phyloP scores from a whole-genome alignment of 805 yeast genomes.

The Ogataea zsoltii region DNA sequence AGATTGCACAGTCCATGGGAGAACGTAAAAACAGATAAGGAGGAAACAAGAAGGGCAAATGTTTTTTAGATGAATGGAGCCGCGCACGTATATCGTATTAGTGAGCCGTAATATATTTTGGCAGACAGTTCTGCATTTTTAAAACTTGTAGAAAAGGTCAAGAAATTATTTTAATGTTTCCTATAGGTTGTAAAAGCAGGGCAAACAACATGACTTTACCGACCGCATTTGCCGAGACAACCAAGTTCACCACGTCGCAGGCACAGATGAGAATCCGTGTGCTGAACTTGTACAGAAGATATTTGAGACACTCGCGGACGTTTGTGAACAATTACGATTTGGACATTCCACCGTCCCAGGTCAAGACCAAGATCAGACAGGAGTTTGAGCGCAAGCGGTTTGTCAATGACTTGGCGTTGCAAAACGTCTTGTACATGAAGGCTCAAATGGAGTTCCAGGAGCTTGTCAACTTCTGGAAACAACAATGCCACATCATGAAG shows the following conservation, averaged over 20 bases:
- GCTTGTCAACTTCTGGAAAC: conserved; percentile 87
- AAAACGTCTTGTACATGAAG: conserved; percentile 71
- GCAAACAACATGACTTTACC: conserved; percentile 52
- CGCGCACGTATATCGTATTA: neutral
- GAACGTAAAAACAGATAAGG: neutral
- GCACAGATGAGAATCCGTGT: conserved; percentile 65
- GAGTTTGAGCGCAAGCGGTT: conserved; percentile 84
- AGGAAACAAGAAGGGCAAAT: neutral
- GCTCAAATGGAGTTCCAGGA: conserved; percentile 93
- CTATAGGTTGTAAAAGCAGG: neutral
- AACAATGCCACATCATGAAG: conserved; percentile 79
- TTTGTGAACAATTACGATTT: conserved; percentile 64
- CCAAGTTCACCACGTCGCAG: conserved; percentile 61
- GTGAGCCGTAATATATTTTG: conserved; percentile 6
- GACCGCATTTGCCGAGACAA: conserved; percentile 82
- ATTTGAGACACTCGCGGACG: conserved; percentile 54
- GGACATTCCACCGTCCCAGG: conserved; percentile 75
- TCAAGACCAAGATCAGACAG: conserved; percentile 83
- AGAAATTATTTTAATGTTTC: neutral
- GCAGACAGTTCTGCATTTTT: no score
- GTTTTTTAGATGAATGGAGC: neutral
- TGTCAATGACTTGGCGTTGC: conserved; percentile 63
- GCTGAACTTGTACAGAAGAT: conserved; percentile 71
- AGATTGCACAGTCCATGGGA: conserved; percentile 38
- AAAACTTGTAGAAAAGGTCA: no score